Evolutionary conservation across 2,329 filamentous ascomycete genomes (phyloP), one percentile per base, ranked within the genome.

Genomic region (Karstenula rhodostoma): DNA sequence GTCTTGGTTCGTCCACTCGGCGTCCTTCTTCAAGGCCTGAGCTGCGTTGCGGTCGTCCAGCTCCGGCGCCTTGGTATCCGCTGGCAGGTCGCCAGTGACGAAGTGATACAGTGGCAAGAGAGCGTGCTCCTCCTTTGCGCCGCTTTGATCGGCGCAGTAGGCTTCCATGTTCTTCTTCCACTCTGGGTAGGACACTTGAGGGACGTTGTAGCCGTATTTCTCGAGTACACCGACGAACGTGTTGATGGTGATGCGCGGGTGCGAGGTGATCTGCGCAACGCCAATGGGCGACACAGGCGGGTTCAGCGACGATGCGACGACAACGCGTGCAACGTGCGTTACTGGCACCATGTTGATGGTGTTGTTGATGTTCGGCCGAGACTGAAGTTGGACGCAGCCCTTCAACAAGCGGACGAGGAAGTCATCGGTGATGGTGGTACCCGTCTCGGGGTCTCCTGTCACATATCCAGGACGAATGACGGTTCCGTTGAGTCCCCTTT

Each of bases 291-390:
- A 67, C n/a, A 75, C 67, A 0, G 87, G 83, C 0, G 89, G 89
- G 71, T 89, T 85, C 68, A 96, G 84, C 0, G 88, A 85, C 5
- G 89, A 83, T 0, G 93, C 92, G 19, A 93, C 87, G 27, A 96
- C 90, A 8, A 96, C 86, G n/a, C 87, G 85, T 1, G 90, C 87
- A 37, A 97, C 93, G 67, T 96, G 92, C 63, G 88, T 88, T 27
- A 97, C 93, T 0, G 94, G 94, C 0, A 97, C 91, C 77, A 90
- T 88, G 81, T 97, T 98, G 77, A 97, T 88, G 0, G 92, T 92
- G 81, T 97, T 98, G 75, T 84, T 79, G 67, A 97, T 96, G 67
- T 86, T 85, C 1, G 94, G 94, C 0, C 92, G 85, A 2, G 84
- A 83, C 2, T 81, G 81, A 2, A 97, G 83, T 78, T 98, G 94